These are phyloP conservation scores for Porodaedalea pini DNA, from an alignment of 1,284 basidiomycete genomes.

Conservation along the genomic window DNA sequence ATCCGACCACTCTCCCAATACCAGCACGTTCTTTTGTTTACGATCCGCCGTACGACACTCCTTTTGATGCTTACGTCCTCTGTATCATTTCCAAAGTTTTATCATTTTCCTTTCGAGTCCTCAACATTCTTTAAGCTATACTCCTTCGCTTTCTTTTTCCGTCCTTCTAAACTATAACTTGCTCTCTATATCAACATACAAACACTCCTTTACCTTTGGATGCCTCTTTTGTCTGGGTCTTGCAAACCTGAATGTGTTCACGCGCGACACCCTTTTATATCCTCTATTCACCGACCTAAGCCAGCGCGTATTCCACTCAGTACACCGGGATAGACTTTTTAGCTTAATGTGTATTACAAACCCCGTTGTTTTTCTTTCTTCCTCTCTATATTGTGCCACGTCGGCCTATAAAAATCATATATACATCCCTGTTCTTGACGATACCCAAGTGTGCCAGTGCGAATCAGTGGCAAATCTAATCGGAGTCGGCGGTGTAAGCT, in stretches of 20 bases:
- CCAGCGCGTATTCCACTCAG: not conserved
- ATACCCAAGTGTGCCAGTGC: not conserved
- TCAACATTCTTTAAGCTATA: conserved; percentile 16
- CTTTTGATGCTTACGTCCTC: conserved; percentile 5
- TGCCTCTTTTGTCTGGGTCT: not conserved
- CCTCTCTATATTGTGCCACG: not conserved
- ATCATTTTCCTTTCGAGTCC: no score
- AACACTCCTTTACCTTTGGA: conserved; percentile 3
- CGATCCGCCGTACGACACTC: conserved; percentile 21
- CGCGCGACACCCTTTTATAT: not conserved
- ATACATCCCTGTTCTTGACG: not conserved
- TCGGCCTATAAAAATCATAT: not conserved
- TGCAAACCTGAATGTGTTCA: not conserved
- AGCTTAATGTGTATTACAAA: conserved; percentile 15
- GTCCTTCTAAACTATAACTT: conserved; percentile 11
- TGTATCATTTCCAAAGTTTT: no score
- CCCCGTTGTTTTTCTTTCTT: not conserved
- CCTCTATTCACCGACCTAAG: not conserved
- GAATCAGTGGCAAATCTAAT: no score
- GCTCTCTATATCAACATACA: not conserved
- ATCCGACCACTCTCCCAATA: conserved; percentile 29
- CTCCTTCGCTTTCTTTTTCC: conserved; percentile 22
- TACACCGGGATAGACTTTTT: conserved; percentile 2
- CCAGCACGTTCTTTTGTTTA: conserved; percentile 25
- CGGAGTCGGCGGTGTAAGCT: conserved; percentile 59